These are phyloP conservation scores for Trametes maxima DNA, from an alignment of 768 basidiomycete species.

Conservation along the genomic window DNA sequence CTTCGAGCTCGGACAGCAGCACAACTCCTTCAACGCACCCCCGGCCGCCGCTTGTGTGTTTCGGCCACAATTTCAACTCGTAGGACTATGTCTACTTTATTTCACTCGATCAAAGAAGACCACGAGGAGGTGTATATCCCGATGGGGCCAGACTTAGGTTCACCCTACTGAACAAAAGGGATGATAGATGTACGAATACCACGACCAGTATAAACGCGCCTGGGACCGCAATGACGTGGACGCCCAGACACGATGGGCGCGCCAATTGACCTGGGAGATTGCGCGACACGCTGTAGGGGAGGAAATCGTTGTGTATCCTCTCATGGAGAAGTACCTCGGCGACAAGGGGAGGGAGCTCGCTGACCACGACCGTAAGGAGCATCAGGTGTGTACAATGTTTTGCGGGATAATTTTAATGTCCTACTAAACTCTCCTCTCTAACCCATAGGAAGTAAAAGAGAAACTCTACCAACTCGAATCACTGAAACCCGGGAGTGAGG, in stretches of 20 bases:
- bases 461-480: conserved; percentile 51
- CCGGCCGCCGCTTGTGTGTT: neutral
- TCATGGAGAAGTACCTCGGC: conserved; percentile 61
- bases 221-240: conserved; percentile 42
- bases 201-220: conserved; percentile 48
- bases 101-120: conserved; percentile 49
- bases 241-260: conserved; percentile 54
- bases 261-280: conserved; percentile 61
- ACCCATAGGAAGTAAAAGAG: conserved; percentile 39
- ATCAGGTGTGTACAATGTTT: conserved; percentile 42
- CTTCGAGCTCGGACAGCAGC: conserved; percentile 1
- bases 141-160: neutral
- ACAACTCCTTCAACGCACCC: neutral
- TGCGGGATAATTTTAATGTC: neutral
- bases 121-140: conserved; percentile 44
- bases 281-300: conserved; percentile 63
- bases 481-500: conserved; percentile 42
- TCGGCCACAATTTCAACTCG: neutral
- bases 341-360: conserved; percentile 51
- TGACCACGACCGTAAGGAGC: conserved; percentile 57
- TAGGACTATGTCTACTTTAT: conserved; percentile 37
- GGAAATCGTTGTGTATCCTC: conserved; percentile 65
- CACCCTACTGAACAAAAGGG: neutral
- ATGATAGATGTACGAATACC: conserved; percentile 57
- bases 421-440: neutral